These are phyloP conservation scores for Fraxinus anomala DNA, from an alignment of 257 asterid species.

Conservation along the genomic window DNA sequence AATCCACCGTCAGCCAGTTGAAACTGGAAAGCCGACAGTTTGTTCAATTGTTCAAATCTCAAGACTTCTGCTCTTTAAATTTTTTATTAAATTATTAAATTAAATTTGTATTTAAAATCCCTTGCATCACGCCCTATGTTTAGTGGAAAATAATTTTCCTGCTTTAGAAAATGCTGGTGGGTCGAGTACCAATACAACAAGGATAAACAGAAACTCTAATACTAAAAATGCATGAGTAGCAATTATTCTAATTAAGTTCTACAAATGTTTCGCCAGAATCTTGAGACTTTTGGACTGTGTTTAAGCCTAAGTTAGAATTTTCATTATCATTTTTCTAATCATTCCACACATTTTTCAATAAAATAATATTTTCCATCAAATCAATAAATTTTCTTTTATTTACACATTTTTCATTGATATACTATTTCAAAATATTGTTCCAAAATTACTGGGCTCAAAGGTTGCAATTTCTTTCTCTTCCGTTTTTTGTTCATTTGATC, in stretches of 20 bases:
- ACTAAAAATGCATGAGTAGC: too few relatives aligned
- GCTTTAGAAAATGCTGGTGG: constrained; percentile 2
- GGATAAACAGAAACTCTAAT: not conserved
- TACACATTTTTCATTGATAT: too few relatives aligned
- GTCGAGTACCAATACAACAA: not conserved
- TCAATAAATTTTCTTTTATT: too few relatives aligned
- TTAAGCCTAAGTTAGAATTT: too few relatives aligned
- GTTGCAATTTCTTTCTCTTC: not conserved
- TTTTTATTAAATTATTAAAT: not conserved
- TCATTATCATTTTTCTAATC: too few relatives aligned
- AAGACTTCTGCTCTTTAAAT: constrained; percentile 16
- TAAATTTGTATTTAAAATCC: not conserved
- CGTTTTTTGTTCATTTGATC: not conserved
- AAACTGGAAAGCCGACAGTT: constrained; percentile 47
- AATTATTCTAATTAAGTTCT: not conserved
- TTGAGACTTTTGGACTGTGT: not conserved
- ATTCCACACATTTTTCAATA: too few relatives aligned
- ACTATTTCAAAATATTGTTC: too few relatives aligned
- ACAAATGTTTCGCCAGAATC: not conserved
- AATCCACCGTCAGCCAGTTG: constrained; percentile 31
- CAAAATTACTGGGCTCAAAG: too few relatives aligned
- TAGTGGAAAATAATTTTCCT: not conserved
- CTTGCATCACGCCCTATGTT: constrained; percentile 33
- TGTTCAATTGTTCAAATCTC: constrained; percentile 49
- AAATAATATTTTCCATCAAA: too few relatives aligned